Conservation (phyloP, 345 rosid genomes). For the Pelargonium nanum region DNA sequence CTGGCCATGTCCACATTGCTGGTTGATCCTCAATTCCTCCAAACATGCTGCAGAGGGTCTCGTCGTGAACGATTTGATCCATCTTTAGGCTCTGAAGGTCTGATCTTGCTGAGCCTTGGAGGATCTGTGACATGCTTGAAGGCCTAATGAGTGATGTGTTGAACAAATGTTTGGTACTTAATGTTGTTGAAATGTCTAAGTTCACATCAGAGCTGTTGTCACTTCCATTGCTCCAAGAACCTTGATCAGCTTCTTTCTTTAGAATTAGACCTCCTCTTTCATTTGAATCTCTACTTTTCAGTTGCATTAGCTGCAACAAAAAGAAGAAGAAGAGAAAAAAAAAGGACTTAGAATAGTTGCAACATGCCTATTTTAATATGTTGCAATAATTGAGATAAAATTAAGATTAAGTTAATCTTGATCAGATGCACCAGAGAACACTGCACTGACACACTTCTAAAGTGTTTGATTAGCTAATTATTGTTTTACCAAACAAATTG, state of each 20-base stretch:
- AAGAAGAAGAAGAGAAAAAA: background rate
- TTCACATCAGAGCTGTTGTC: constrained; percentile 48
- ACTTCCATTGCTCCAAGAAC: constrained; percentile 71
- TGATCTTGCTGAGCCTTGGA: constrained; percentile 34
- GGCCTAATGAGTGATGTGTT: constrained; percentile 49
- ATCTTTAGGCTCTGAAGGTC: constrained; percentile 34
- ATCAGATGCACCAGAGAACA: background rate
- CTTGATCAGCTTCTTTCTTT: constrained; percentile 46
- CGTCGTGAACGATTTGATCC: constrained; percentile 48
- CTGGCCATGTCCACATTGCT: constrained; percentile 68
- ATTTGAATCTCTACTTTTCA: constrained; percentile 43
- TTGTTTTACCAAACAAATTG: background rate
- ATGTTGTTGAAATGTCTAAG: constrained; percentile 23
- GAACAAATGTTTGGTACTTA: background rate
- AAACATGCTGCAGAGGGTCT: constrained; percentile 46
- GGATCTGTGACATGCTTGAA: constrained; percentile 33
- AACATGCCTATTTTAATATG: background rate
- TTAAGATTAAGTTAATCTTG: no score
- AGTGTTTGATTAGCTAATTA: no score
- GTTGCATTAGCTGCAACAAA: constrained; percentile 36
- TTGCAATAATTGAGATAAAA: background rate
- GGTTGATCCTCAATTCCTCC: constrained; percentile 64
- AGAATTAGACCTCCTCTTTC: constrained; percentile 20
- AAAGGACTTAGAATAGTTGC: background rate
- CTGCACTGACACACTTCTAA: no score